phyloP scores from a whole-genome alignment of 371 early-diverging fungal species.

The Rhizopus sp. region DNA sequence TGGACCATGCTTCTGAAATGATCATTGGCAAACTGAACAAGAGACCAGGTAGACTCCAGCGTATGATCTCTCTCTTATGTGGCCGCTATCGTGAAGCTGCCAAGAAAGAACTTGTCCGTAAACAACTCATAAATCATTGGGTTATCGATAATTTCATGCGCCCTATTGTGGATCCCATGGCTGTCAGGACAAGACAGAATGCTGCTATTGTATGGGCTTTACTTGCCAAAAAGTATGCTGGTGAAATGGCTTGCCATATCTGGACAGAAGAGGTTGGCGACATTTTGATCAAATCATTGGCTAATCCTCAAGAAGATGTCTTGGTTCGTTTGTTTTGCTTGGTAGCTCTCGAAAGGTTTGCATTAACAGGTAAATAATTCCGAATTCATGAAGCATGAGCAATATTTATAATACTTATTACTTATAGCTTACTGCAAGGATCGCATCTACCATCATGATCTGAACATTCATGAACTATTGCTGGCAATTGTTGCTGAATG shows the following conservation, averaged over 20 bases:
- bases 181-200: slow-evolving; percentile 28
- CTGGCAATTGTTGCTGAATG: slow-evolving; percentile 35
- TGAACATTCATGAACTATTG: slow-evolving; percentile 30
- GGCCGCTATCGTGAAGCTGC: slow-evolving; percentile 14
- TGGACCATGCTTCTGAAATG: slow-evolving; percentile 30
- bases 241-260: slow-evolving; percentile 39
- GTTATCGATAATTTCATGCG: slow-evolving; percentile 1
- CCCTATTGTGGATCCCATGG: slow-evolving; percentile 5
- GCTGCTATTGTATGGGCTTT: slow-evolving; percentile 45
- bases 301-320: slow-evolving; percentile 32
- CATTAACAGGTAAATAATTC: slow-evolving; percentile 37
- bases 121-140: slow-evolving; percentile 7
- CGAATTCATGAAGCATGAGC: too few species aligned
- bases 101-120: slow-evolving; percentile 10
- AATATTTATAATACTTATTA: background rate
- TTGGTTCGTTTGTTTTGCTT: slow-evolving; percentile 40
- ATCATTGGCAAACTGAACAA: slow-evolving; percentile 35
- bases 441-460: slow-evolving; percentile 28
- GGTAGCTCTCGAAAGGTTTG: slow-evolving; percentile 51
- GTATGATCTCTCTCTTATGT: slow-evolving; percentile 23
- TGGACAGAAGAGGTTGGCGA: slow-evolving; percentile 43
- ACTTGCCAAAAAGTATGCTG: slow-evolving; percentile 49
- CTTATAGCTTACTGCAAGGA: slow-evolving; percentile 34
- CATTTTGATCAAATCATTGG: slow-evolving; percentile 30
- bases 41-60: slow-evolving; percentile 25